Conservation (phyloP, 2,329 filamentous ascomycete genomes). For the Exophiala sideris region DNA sequence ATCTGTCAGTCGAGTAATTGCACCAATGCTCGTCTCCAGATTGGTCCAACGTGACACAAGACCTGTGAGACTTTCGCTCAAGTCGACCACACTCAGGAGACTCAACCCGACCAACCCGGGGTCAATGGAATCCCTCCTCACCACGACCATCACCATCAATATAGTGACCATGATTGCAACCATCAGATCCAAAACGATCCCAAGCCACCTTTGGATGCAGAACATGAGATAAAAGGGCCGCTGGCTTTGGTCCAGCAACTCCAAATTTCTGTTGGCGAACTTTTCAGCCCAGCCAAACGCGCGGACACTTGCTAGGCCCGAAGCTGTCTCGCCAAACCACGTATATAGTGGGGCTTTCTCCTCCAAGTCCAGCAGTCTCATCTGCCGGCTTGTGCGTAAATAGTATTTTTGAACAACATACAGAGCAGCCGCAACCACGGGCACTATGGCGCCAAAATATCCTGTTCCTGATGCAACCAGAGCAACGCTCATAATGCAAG, state of each 20-base stretch:
- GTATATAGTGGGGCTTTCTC: conserved; percentile 58
- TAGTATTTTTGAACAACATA: conserved; percentile 57
- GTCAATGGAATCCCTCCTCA: conserved; percentile 41
- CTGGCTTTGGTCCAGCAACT: conserved; percentile 54
- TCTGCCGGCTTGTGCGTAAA: conserved; percentile 58
- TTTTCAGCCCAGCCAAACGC: conserved; percentile 55
- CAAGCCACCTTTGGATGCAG: conserved; percentile 58
- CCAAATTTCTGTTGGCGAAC: conserved; percentile 45
- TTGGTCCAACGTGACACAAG: conserved; percentile 55
- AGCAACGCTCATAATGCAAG: conserved; percentile 45
- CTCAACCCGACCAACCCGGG: conserved; percentile 53
- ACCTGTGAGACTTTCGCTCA: conserved; percentile 51
- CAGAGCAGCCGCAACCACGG: conserved; percentile 45
- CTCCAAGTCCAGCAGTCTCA: conserved; percentile 61
- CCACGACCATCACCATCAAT: conserved; percentile 50
- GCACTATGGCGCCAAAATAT: conserved; percentile 51
- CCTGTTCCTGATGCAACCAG: conserved; percentile 45
- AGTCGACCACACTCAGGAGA: conserved; percentile 52
- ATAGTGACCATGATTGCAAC: conserved; percentile 49
- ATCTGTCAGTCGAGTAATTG: conserved; percentile 54
- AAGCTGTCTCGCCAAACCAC: conserved; percentile 56
- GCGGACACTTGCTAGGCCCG: conserved; percentile 54
- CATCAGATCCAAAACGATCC: conserved; percentile 49
- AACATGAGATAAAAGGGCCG: conserved; percentile 57
- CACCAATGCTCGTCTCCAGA: conserved; percentile 58